phyloP scores from a whole-genome alignment of 2,329 filamentous ascomycete genomes.

The Zasmidium cellare region DNA sequence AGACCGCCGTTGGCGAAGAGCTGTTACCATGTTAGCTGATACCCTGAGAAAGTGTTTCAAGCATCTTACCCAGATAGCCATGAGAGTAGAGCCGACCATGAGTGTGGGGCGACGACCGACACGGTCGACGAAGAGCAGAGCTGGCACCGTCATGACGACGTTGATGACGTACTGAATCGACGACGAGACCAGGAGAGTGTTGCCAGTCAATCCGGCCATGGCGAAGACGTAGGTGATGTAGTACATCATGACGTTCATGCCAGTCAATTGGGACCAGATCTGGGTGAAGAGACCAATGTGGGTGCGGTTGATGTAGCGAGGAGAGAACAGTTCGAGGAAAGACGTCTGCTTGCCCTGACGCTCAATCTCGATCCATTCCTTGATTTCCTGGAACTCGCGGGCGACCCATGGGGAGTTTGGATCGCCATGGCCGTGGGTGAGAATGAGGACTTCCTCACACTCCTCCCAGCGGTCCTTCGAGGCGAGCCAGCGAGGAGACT shows the following conservation, averaged over 20 bases:
- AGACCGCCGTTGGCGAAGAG: conserved; percentile 64
- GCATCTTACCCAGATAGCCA: conserved; percentile 52
- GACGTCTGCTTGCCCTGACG: conserved; percentile 68
- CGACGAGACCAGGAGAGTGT: conserved; percentile 63
- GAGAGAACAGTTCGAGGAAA: conserved; percentile 69
- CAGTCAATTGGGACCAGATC: conserved; percentile 72
- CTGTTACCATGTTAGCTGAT: neutral
- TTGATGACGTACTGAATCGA: conserved; percentile 77
- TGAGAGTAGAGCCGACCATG: conserved; percentile 63
- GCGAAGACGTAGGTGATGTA: conserved; percentile 61
- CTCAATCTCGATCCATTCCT: conserved; percentile 68
- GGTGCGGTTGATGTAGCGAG: conserved; percentile 69
- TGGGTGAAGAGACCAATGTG: conserved; percentile 70
- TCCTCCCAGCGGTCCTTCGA: conserved; percentile 49
- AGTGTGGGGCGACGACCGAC: conserved; percentile 72
- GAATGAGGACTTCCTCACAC: conserved; percentile 40
- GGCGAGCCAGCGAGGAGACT: conserved; percentile 62
- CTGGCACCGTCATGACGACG: conserved; percentile 74
- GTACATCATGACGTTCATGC: conserved; percentile 69
- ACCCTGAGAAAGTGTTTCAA: neutral
- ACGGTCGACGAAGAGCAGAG: conserved; percentile 70
- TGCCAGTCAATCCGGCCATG: conserved; percentile 63
- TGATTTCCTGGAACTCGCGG: conserved; percentile 71
- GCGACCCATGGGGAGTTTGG: conserved; percentile 54
- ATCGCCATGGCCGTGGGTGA: conserved; percentile 43